Evolutionary conservation across 1,284 basidiomycete species (phyloP).

Genomic region (Coriolopsis trogii): DNA sequence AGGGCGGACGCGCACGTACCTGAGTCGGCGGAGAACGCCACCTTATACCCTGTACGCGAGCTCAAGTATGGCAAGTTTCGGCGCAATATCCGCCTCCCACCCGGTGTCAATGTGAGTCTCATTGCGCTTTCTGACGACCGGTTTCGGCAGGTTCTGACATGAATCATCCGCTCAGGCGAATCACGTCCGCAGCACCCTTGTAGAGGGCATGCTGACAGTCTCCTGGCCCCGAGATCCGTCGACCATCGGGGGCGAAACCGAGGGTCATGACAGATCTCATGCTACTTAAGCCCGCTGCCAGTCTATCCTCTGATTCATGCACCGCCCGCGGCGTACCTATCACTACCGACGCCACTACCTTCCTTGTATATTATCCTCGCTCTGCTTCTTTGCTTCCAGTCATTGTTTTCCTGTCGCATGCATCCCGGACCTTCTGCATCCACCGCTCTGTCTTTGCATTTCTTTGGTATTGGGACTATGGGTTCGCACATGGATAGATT

Average conservation of each 20-base stretch:
- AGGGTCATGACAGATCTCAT: neutral
- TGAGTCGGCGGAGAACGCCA: constrained; percentile 4
- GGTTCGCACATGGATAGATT: neutral
- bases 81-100: constrained; percentile 47
- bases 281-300: too few relatives aligned
- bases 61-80: constrained; percentile 56
- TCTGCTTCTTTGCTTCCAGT: too few relatives aligned
- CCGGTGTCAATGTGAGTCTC: constrained; percentile 48
- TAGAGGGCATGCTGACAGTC: constrained; percentile 30
- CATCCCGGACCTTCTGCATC: too few relatives aligned
- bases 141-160: constrained; percentile 3
- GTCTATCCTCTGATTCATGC: too few relatives aligned
- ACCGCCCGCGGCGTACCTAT: too few relatives aligned
- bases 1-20: constrained; percentile 2
- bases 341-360: too few relatives aligned
- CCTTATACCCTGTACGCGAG: constrained; percentile 42
- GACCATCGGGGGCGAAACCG: neutral
- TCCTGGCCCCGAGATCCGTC: constrained; percentile 29
- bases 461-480: constrained; percentile 2
- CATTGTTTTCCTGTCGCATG: too few relatives aligned
- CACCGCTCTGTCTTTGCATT: neutral
- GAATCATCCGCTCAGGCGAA: constrained; percentile 12
- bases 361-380: too few relatives aligned
- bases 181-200: constrained; percentile 27
- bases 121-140: neutral